Evolutionary conservation across 495 filamentous ascomycete species (phyloP).

Genomic region (Penicillium alfredii): DNA sequence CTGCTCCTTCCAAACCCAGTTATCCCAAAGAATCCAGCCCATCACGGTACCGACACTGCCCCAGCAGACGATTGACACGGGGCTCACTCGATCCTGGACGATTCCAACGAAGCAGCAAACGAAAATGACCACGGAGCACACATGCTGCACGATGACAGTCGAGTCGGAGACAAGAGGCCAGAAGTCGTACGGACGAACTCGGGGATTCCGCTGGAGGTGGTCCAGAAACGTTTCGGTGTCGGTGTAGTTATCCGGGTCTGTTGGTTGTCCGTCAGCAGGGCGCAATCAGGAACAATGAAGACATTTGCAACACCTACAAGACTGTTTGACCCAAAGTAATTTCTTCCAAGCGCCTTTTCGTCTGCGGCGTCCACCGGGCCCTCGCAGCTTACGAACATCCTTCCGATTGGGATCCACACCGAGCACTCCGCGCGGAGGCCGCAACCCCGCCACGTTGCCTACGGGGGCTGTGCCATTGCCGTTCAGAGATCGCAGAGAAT

Average conservation of each 20-base stretch:
- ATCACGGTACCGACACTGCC: slow-evolving; percentile 76
- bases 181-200: slow-evolving; percentile 93
- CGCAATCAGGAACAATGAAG: not conserved
- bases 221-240: slow-evolving; percentile 94
- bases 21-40: slow-evolving; percentile 88
- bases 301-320: too few species aligned
- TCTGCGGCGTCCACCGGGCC: slow-evolving; percentile 53
- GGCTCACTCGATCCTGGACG: slow-evolving; percentile 74
- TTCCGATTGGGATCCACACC: slow-evolving; percentile 22
- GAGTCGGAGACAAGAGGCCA: slow-evolving; percentile 94
- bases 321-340: slow-evolving; percentile 95
- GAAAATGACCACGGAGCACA: slow-evolving; percentile 90
- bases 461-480: slow-evolving; percentile 20
- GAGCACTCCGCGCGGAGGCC: slow-evolving; percentile 33
- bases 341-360: slow-evolving; percentile 81
- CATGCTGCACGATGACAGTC: slow-evolving; percentile 94
- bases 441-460: slow-evolving; percentile 32
- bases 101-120: slow-evolving; percentile 91
- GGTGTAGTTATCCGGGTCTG: slow-evolving; percentile 97
- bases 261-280: slow-evolving; percentile 4
- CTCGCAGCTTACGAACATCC: slow-evolving; percentile 46
- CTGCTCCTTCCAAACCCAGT: slow-evolving; percentile 66
- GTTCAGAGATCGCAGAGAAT: slow-evolving; percentile 29
- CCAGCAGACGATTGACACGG: slow-evolving; percentile 79
- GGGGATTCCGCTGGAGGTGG: slow-evolving; percentile 90